Conservation (phyloP, 2,329 filamentous ascomycete genomes). For the Arthrobotrys conoides region DNA sequence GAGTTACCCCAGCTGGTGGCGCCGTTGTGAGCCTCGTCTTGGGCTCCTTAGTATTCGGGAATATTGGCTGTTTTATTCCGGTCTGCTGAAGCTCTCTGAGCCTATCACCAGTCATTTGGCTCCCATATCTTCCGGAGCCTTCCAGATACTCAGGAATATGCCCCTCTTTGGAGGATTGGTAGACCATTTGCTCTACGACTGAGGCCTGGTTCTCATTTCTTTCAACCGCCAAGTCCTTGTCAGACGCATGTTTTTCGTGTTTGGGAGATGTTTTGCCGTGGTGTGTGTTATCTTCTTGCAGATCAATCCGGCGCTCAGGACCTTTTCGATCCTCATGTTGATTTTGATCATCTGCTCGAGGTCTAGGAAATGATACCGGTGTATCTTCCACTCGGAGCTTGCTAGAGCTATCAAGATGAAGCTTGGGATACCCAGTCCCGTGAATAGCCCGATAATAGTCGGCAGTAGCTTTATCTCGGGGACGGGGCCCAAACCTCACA, state of each 20-base stretch:
- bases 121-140: not conserved
- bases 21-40: not conserved
- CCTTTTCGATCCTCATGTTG: too few relatives aligned
- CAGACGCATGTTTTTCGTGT: too few relatives aligned
- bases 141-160: not conserved
- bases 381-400: too few relatives aligned
- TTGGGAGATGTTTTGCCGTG: too few relatives aligned
- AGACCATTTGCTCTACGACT: not conserved
- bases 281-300: too few relatives aligned
- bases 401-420: not conserved
- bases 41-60: too few relatives aligned
- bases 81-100: not conserved
- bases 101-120: not conserved
- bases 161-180: not conserved
- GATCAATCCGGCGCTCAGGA: too few relatives aligned
- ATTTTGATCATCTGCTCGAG: too few relatives aligned
- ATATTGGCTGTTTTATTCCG: too few relatives aligned
- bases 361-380: too few relatives aligned
- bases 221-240: not conserved
- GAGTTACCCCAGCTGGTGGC: not conserved
- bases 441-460: conserved; percentile 10
- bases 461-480: conserved; percentile 11
- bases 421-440: not conserved
- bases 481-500: conserved; percentile 19
- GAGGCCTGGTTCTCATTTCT: not conserved